phyloP scores from a whole-genome alignment of 176 grass and related monocot genomes.

The Zizania latifolia region DNA sequence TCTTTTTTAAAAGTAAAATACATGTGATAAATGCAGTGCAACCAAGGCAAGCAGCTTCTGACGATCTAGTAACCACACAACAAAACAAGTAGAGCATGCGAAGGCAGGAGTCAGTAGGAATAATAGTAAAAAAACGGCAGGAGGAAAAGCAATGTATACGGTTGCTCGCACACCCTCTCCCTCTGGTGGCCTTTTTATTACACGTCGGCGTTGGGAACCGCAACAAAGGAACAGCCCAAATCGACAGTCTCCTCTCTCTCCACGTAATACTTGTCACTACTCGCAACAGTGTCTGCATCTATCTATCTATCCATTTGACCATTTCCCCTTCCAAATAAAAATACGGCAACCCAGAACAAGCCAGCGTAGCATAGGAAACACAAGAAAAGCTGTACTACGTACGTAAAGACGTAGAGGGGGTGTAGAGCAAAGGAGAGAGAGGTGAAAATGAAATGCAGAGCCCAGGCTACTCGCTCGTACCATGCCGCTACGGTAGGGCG shows the following conservation, averaged over 20 bases:
- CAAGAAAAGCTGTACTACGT: not conserved
- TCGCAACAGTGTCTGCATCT: slow-evolving; percentile 17
- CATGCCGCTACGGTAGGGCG: slow-evolving; percentile 17
- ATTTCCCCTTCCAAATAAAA: not conserved
- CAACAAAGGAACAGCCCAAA: slow-evolving; percentile 10
- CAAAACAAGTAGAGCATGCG: not conserved
- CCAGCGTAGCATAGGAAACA: not conserved
- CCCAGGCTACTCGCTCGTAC: not conserved
- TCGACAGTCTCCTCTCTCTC: slow-evolving; percentile 4
- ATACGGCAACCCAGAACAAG: not conserved
- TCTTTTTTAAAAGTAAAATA: no score
- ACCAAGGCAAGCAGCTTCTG: not conserved
- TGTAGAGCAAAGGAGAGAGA: not conserved
- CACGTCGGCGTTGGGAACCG: slow-evolving; percentile 30
- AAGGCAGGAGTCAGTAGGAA: no score
- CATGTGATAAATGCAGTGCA: no score
- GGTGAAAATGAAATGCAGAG: not conserved
- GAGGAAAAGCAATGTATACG: not conserved
- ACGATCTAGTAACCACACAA: not conserved
- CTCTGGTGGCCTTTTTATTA: not conserved
- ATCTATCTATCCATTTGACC: no score
- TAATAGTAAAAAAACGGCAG: not conserved
- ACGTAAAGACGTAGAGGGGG: no score
- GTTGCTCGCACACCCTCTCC: not conserved
- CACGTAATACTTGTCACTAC: slow-evolving; percentile 12